Base-by-base conservation (phyloP, 768 basidiomycete genomes). In the Psilocybe subaeruginosa region DNA sequence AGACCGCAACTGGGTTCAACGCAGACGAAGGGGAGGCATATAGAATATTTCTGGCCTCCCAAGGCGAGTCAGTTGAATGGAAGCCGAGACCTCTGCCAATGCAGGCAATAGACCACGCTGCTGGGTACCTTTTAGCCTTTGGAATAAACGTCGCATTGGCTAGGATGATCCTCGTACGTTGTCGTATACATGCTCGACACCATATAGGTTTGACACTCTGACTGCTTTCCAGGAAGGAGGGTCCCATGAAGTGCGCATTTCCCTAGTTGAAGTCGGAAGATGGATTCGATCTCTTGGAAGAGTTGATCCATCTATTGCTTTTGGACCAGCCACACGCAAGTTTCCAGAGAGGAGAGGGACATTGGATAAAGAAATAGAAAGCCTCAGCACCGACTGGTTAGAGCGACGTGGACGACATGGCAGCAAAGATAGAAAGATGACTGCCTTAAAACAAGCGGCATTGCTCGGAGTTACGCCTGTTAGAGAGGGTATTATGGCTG, bases 1-100 rank as follows among this genome's bases (percentile, higher is more conserved):
- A 89, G 72, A 86, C 84, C 0, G 84, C 84, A 2, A 81, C 79
- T 0, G 87, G 87, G 0, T 83, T 87, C 69, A 87, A 86, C 55
- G 66, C 73, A n/a, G 82, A 82, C 6, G 87, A 89, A 72, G 84
- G 76, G 2, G 72, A 78, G 53, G 83, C 83, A 2, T 84, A 78
- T 61, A 72, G 74, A 0, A 60, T 68, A 8, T 81, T 70, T 56
- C 60, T 58, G 3, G 54, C 50, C 6, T 50, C 60, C n/a, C 47
- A 60, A 49, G 55, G 49, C 27, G 33, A 43, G 9, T 37, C 58
- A 11, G 43, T 47, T 2, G 30, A 59, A 31, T 61, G 63, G 48
- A 48, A 54, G 6, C 73, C 73, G 9, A 70, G 72, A 46, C 73
- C 82, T 9, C 70, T 87, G 29, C 86, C 87, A 1, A 73, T 87